phyloP scores from a whole-genome alignment of 179 eudicot genomes.

The Beta corolliflora region DNA sequence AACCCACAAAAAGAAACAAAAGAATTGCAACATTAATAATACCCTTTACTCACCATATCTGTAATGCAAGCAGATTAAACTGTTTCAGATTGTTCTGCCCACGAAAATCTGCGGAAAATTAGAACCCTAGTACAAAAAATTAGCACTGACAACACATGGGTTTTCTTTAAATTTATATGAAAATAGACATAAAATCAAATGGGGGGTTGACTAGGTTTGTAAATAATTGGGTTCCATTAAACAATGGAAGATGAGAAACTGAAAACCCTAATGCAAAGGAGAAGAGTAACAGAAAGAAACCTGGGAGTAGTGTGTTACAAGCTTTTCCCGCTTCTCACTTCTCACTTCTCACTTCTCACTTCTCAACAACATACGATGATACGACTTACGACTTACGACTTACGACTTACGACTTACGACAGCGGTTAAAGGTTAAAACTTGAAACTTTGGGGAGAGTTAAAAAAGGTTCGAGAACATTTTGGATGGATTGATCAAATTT shows the following conservation, averaged over 20 bases:
- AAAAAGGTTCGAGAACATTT: too few relatives aligned
- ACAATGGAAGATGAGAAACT: background rate
- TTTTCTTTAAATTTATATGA: background rate
- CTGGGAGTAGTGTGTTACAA: background rate
- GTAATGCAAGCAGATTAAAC: constrained; percentile 6
- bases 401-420: too few relatives aligned
- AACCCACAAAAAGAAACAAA: background rate
- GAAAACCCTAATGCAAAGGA: constrained; percentile 10
- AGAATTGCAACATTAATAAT: background rate
- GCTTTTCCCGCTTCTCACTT: constrained; percentile 16
- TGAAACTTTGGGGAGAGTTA: too few relatives aligned
- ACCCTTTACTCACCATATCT: constrained; percentile 35
- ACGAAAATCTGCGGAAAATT: constrained; percentile 20
- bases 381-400: too few relatives aligned
- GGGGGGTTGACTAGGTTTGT: background rate
- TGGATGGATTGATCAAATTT: too few relatives aligned
- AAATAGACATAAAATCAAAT: background rate
- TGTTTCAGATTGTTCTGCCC: background rate
- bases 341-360: too few relatives aligned
- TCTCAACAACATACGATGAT: background rate
- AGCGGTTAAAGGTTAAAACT: too few relatives aligned
- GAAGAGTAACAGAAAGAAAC: background rate
- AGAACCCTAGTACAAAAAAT: background rate
- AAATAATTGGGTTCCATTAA: background rate
- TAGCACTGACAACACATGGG: background rate